These are phyloP conservation scores for Gastrolobium villosum DNA, from an alignment of 306 rosid species.

Conservation along the genomic window DNA sequence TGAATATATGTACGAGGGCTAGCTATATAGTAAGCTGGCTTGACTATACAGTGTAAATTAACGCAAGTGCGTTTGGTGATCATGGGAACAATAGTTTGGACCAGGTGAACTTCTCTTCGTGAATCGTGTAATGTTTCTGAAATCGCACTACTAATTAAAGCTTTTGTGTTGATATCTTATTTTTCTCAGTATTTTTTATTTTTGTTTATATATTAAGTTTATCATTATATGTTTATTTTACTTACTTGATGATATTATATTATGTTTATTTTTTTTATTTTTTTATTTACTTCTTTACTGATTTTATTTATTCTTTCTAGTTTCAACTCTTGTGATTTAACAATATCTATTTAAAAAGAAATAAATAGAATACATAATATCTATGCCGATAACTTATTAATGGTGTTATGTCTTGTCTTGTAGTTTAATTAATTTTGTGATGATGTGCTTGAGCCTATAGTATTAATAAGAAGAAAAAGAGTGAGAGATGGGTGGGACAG, in stretches of 20 bases:
- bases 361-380: too few species aligned
- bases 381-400: too few species aligned
- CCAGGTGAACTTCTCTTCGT: neutral
- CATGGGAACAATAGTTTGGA: neutral
- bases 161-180: neutral
- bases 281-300: too few species aligned
- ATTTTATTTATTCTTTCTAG: too few species aligned
- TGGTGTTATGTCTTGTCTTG: too few species aligned
- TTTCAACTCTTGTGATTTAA: too few species aligned
- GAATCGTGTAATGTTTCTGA: neutral
- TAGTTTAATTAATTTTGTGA: neutral
- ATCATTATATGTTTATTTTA: too few species aligned
- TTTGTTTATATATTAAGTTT: neutral
- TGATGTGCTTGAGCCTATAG: neutral
- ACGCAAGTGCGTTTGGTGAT: neutral
- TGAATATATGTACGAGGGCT: conserved; percentile 9
- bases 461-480: too few species aligned
- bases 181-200: neutral
- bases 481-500: conserved; percentile 40
- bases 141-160: too few species aligned
- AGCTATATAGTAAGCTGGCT: neutral
- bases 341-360: too few species aligned
- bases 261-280: too few species aligned
- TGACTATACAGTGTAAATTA: neutral
- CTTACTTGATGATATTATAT: too few species aligned